These are phyloP conservation scores for Leccinum incarnatum DNA, from an alignment of 768 basidiomycete genomes.

Conservation along the genomic window DNA sequence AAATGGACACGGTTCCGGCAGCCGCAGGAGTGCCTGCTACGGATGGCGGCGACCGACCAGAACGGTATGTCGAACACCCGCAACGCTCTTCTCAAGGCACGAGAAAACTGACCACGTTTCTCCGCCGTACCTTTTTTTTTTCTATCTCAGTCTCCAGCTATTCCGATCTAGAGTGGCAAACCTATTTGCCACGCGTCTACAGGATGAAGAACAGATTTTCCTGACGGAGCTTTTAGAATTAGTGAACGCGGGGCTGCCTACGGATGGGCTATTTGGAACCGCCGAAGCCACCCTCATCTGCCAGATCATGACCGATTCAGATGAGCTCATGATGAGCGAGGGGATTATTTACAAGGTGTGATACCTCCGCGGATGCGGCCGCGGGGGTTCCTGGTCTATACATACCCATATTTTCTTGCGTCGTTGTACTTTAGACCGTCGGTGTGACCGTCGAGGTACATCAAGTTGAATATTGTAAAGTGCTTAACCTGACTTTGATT, in stretches of 20 bases:
- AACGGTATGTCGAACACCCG: constrained; percentile 49
- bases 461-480: too few species aligned
- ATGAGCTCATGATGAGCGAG: constrained; percentile 84
- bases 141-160: constrained; percentile 43
- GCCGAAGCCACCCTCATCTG: constrained; percentile 75
- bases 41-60: constrained; percentile 47
- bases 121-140: background rate
- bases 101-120: background rate
- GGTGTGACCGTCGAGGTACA: background rate
- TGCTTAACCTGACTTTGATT: too few species aligned
- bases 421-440: background rate
- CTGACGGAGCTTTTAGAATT: constrained; percentile 65
- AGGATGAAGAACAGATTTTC: constrained; percentile 75
- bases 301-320: constrained; percentile 65
- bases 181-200: constrained; percentile 63
- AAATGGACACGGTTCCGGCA: constrained; percentile 53
- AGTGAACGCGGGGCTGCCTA: constrained; percentile 74
- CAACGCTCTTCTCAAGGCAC: background rate
- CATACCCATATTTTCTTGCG: background rate
- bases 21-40: constrained; percentile 35
- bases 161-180: constrained; percentile 79
- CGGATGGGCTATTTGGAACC: constrained; percentile 71
- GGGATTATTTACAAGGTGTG: constrained; percentile 85
- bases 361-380: constrained; percentile 10
- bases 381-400: background rate